Evolutionary conservation across 257 asterid species (phyloP).

Genomic region (Nyctanthes arbortristis): DNA sequence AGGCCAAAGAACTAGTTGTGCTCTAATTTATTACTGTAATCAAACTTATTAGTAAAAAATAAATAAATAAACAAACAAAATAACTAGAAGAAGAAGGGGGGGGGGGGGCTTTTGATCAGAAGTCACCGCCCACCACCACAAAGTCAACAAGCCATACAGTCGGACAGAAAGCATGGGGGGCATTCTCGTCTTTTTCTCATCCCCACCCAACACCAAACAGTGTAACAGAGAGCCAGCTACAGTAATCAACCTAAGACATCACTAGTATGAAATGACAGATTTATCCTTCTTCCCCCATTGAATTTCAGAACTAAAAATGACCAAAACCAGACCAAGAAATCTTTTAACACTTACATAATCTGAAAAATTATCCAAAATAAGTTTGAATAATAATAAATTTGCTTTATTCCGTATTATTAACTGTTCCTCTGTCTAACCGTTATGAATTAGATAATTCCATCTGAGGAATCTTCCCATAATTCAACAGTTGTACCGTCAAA

Average conservation of each 20-base stretch:
- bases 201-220: slow-evolving; percentile 24
- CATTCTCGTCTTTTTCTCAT: slow-evolving; percentile 35
- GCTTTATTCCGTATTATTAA: too few species aligned
- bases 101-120: too few species aligned
- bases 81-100: too few species aligned
- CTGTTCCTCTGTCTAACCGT: too few species aligned
- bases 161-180: slow-evolving; percentile 30
- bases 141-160: slow-evolving; percentile 17
- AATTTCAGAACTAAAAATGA: slow-evolving; percentile 27
- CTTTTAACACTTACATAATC: too few species aligned
- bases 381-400: slow-evolving; percentile 11
- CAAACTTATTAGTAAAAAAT: too few species aligned
- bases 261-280: slow-evolving; percentile 30
- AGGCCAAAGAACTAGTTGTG: too few species aligned
- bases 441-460: too few species aligned
- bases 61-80: too few species aligned
- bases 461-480: too few species aligned
- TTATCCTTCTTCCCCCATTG: slow-evolving; percentile 33
- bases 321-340: slow-evolving; percentile 9
- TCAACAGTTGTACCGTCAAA: slow-evolving; percentile 17
- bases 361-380: background rate
- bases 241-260: slow-evolving; percentile 25
- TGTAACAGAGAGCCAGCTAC: slow-evolving; percentile 16
- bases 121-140: background rate
- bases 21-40: too few species aligned